Conservation (phyloP, 2,329 filamentous ascomycete genomes). For the Arthrobotrys sinensis region DNA sequence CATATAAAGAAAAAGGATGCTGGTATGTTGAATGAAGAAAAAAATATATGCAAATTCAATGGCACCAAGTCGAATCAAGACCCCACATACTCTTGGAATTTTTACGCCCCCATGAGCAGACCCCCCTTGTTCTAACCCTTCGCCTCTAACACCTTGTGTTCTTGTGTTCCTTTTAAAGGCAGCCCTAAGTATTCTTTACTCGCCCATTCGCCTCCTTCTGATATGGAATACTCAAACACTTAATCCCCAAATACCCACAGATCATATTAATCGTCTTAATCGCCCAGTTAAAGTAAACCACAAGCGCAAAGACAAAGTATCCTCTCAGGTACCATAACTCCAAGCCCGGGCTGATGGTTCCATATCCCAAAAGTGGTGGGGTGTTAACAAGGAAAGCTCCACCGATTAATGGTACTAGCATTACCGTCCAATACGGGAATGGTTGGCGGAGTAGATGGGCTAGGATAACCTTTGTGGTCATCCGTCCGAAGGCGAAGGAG, state of each 20-base stretch:
- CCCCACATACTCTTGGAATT: background rate
- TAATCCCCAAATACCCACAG: conserved; percentile 92
- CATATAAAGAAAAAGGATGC: background rate
- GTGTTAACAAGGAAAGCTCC: conserved; percentile 88
- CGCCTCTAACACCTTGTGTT: background rate
- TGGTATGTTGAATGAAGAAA: conserved; percentile 35
- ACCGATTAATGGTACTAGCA: conserved; percentile 87
- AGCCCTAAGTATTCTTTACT: conserved; percentile 45
- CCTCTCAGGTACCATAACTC: conserved; percentile 87
- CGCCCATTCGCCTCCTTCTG: conserved; percentile 69
- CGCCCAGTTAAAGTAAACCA: conserved; percentile 96
- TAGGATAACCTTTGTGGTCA: conserved; percentile 99
- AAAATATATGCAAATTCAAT: background rate
- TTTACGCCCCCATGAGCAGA: background rate
- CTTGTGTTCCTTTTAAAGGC: background rate
- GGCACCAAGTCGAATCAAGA: too few species aligned
- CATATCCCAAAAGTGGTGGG: conserved; percentile 78
- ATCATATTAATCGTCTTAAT: conserved; percentile 91
- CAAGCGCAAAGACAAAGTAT: conserved; percentile 85
- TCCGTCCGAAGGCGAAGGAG: conserved; percentile 96
- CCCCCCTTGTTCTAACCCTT: background rate
- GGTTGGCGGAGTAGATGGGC: conserved; percentile 93
- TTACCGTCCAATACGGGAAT: conserved; percentile 96
- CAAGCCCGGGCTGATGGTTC: conserved; percentile 75
- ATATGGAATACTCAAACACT: conserved; percentile 86